Percentiles rank a stretch among this genome's conserved stretches.
phyloP scores from a whole-genome alignment of 257 asterid genomes.

The Gentiana straminea region DNA sequence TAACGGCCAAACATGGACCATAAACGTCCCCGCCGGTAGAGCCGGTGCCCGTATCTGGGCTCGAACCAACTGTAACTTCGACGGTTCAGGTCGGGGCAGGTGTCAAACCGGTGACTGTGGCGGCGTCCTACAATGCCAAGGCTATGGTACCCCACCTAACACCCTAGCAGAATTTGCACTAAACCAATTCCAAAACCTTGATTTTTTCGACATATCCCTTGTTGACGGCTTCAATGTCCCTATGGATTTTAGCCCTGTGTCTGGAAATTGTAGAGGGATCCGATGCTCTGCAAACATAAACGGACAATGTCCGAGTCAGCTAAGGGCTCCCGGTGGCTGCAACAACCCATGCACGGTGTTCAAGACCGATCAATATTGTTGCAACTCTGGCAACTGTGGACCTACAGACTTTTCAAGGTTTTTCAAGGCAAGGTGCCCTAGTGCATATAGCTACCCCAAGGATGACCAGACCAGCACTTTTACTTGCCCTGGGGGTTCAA shows the following conservation, averaged over 20 bases:
- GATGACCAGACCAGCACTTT: slow-evolving; percentile 21
- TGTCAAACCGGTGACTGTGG: slow-evolving; percentile 49
- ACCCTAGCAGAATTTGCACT: slow-evolving; percentile 40
- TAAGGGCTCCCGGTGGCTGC: slow-evolving; percentile 9
- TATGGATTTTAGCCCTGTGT: slow-evolving; percentile 31
- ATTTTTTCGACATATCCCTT: slow-evolving; percentile 27
- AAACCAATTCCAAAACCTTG: slow-evolving; percentile 20
- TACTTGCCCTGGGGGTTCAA: slow-evolving; percentile 16
- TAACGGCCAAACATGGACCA: slow-evolving; percentile 28
- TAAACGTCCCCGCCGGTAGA: slow-evolving; percentile 26
- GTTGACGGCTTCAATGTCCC: slow-evolving; percentile 39
- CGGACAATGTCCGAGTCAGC: slow-evolving; percentile 3
- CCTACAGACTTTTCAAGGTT: background rate
- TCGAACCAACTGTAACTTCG: slow-evolving; percentile 29
- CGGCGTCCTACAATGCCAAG: slow-evolving; percentile 22
- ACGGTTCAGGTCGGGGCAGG: slow-evolving; percentile 22
- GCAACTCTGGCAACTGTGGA: slow-evolving; percentile 8
- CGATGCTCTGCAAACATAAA: slow-evolving; percentile 6
- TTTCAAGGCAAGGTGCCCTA: slow-evolving; percentile 11
- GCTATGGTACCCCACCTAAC: slow-evolving; percentile 26
- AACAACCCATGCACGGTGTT: slow-evolving; percentile 15
- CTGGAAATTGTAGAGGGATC: slow-evolving; percentile 14
- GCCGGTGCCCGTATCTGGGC: slow-evolving; percentile 27
- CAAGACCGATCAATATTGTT: slow-evolving; percentile 10
- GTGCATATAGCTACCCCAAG: slow-evolving; percentile 23